A percentile compares a stretch with the other conserved stretches of the same genome.
These are phyloP conservation scores for Saccharomyces hybrid DNA, from an alignment of 1,139 yeast species.

Conservation along the genomic window DNA sequence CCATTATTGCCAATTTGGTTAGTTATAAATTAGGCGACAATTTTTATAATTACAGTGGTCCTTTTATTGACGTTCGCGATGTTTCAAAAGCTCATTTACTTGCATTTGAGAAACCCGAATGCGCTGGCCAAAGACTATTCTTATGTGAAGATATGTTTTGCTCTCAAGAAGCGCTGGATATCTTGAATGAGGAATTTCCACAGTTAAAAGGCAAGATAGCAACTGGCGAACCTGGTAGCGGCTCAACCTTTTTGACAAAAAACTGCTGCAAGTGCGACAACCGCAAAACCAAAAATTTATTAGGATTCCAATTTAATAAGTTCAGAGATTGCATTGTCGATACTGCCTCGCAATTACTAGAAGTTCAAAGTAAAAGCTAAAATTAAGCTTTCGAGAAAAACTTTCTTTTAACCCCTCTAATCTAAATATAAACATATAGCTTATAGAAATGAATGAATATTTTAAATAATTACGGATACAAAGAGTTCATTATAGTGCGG, in stretches of 20 bases:
- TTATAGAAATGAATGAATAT: neutral
- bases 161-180: conserved; percentile 30
- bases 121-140: conserved; percentile 32
- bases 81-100: conserved; percentile 45
- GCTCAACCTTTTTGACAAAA: neutral
- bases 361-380: neutral
- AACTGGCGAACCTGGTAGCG: conserved; percentile 12
- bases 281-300: conserved; percentile 2
- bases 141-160: conserved; percentile 28
- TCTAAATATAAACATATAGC: neutral
- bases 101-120: conserved; percentile 34
- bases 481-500: neutral
- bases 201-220: conserved; percentile 34
- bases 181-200: conserved; percentile 34
- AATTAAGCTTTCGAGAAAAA: neutral
- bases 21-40: conserved; percentile 12
- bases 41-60: conserved; percentile 11
- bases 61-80: conserved; percentile 45
- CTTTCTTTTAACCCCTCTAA: neutral
- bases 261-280: conserved; percentile 4
- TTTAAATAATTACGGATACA: neutral
- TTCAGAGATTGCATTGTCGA: conserved; percentile 5
- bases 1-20: conserved; percentile 27
- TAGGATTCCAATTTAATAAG: conserved; percentile 4
- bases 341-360: conserved; percentile 4